A percentile compares a stretch with the other conserved stretches of the same genome.
Evolutionary conservation across 768 basidiomycete genomes (phyloP).

Genomic region (Udeniomyces megalosporus): DNA sequence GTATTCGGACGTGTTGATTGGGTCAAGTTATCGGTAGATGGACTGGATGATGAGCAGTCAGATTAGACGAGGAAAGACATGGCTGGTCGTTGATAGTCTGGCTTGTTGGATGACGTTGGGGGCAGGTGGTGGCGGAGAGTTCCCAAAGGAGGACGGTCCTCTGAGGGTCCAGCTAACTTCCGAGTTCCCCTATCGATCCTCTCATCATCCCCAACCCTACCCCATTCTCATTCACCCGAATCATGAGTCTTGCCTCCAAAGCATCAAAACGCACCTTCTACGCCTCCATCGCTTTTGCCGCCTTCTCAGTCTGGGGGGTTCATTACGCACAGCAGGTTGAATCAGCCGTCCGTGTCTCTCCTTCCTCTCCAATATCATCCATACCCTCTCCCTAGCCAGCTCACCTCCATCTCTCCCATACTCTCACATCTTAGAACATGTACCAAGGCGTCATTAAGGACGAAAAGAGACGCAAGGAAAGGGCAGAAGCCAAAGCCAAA

Average conservation of each 20-base stretch:
- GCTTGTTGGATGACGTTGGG: no score
- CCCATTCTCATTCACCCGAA: neutral
- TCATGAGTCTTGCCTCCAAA: neutral
- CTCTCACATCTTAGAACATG: neutral
- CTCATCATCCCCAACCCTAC: neutral
- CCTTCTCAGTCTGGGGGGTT: neutral
- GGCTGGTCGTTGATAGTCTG: no score
- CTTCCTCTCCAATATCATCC: neutral
- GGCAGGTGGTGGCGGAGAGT: no score
- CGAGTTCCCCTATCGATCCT: no score
- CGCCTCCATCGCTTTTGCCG: neutral
- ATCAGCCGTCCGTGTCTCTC: neutral
- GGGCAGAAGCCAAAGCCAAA: neutral
- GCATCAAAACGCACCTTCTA: neutral
- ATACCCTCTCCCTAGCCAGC: neutral
- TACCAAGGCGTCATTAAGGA: conserved; percentile 5
- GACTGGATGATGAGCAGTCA: no score
- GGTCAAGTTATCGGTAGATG: no score
- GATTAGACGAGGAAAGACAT: no score
- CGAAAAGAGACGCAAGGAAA: neutral
- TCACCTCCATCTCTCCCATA: neutral
- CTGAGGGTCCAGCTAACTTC: no score
- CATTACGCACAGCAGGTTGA: conserved; percentile 1
- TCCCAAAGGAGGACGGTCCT: no score
- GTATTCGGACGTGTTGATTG: no score